These are phyloP conservation scores for Lentinula novae-zelandiae DNA, from an alignment of 1,284 basidiomycete species.

Conservation along the genomic window DNA sequence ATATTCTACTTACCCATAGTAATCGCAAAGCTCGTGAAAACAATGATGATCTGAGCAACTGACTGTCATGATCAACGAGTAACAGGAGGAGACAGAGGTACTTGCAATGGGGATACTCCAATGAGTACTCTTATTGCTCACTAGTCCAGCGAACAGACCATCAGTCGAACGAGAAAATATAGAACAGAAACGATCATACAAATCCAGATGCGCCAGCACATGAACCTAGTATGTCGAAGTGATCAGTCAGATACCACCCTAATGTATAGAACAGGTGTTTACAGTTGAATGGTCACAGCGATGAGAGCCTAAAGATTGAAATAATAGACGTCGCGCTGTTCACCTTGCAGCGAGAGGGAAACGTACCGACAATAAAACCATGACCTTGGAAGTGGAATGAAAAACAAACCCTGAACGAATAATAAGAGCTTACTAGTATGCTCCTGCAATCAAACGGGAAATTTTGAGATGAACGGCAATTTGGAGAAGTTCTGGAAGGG, in stretches of 20 bases:
- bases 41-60: background rate
- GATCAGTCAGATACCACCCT: background rate
- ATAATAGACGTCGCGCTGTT: background rate
- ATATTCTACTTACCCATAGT: slow-evolving; percentile 3
- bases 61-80: background rate
- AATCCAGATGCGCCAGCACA: slow-evolving; percentile 14
- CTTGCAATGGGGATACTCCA: slow-evolving; percentile 7
- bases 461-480: background rate
- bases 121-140: slow-evolving; percentile 10
- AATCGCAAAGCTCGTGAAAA: slow-evolving; percentile 2
- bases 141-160: background rate
- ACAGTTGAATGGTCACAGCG: slow-evolving; percentile 11
- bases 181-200: background rate
- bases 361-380: slow-evolving; percentile 14
- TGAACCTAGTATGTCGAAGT: slow-evolving; percentile 5
- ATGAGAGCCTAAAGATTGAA: slow-evolving; percentile 3
- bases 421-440: slow-evolving; percentile 8
- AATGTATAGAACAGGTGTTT: background rate
- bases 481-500: background rate
- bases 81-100: background rate
- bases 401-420: background rate
- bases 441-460: slow-evolving; percentile 4
- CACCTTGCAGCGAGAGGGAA: background rate
- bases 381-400: background rate
- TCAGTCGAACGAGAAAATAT: background rate